Conservation (phyloP, 805 yeast species). For the Lachancea nothofagi region DNA sequence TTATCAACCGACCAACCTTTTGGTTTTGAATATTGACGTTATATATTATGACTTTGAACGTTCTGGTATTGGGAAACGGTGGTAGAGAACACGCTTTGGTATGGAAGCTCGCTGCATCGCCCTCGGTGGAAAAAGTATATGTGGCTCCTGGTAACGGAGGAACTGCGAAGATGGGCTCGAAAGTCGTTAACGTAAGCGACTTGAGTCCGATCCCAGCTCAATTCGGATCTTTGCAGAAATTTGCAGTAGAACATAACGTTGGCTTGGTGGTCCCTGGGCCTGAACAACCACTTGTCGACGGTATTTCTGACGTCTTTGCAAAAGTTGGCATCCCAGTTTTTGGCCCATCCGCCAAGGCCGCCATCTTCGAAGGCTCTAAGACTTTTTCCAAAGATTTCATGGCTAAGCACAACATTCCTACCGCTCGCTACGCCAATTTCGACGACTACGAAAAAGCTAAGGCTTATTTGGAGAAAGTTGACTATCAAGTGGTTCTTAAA, state of each 20-base stretch:
- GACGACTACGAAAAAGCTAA: conserved; percentile 70
- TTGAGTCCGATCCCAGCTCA: conserved; percentile 62
- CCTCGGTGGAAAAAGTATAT: conserved; percentile 61
- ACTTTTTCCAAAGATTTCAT: conserved; percentile 90
- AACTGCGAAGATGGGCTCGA: conserved; percentile 47
- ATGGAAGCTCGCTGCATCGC: conserved; percentile 83
- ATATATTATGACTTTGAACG: conserved; percentile 39
- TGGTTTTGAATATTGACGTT: too few relatives aligned
- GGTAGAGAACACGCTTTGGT: conserved; percentile 98
- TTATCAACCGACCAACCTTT: too few relatives aligned
- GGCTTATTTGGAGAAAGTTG: conserved; percentile 56
- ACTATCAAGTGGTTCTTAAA: conserved; percentile 81
- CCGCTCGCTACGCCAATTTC: conserved; percentile 86
- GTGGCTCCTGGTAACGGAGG: conserved; percentile 99
- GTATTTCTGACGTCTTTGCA: conserved; percentile 66
- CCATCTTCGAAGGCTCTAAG: conserved; percentile 94
- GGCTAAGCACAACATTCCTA: conserved; percentile 88
- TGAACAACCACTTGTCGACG: conserved; percentile 98
- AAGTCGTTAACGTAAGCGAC: conserved; percentile 59
- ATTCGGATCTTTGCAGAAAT: conserved; percentile 62
- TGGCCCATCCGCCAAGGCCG: conserved; percentile 92
- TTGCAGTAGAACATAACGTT: conserved; percentile 63
- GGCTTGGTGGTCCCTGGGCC: conserved; percentile 93
- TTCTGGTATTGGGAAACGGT: conserved; percentile 91
- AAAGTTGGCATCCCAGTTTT: conserved; percentile 90